Evolutionary conservation across 2,329 filamentous ascomycete genomes (phyloP), one percentile per base, ranked within the genome.

Genomic region (Septoria linicola): DNA sequence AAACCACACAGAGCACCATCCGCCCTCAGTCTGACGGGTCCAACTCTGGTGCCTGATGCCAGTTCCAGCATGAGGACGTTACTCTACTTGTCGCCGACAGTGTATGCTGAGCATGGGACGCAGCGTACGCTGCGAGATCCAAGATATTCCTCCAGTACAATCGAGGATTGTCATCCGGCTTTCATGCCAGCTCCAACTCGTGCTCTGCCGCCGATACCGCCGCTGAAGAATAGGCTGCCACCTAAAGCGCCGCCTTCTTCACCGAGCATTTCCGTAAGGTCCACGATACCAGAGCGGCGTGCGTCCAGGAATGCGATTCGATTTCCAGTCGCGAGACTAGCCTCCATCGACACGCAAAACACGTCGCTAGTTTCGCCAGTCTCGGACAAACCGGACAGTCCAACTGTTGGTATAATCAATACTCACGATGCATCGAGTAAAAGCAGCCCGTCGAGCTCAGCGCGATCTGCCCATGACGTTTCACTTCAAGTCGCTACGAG

Each of bases 171-270:
- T 23, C 20, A 37, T 27, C 21, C 42, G 2, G 32, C 21, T 25
- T 37, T 36, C 20, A 21, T 27, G 30, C 19, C 31, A 6, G 17
- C 19, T 8, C 42, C 42, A 17, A 7, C 31, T 20, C 19, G 31
- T 25, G 31, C 20, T 17, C 36, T 52, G 34, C 51, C 46, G 16
- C 51, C 45, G n/a, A 34, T 25, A 34, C 45, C 51, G n/a, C 41
- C 46, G 7, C 41, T 41, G n/a, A 54, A 50, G 21, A 19, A 32
- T 36, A 14, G 37, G n/a, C 17, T 40, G 25, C 13, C 27, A 19
- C 31, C 43, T 6, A 41, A 20, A 35, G 43, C 43, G 32, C 43
- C 50, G 19, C 50, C 43, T 35, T 42, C 51, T 37, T 50, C 47
- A 35, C 41, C 47, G 27, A 34, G 41, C n/a, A 27, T 44, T 20